Evolutionary conservation across 1,139 yeast species (phyloP), one percentile per base, ranked within the genome.

Genomic region (Geotrichum phurueaensis): DNA sequence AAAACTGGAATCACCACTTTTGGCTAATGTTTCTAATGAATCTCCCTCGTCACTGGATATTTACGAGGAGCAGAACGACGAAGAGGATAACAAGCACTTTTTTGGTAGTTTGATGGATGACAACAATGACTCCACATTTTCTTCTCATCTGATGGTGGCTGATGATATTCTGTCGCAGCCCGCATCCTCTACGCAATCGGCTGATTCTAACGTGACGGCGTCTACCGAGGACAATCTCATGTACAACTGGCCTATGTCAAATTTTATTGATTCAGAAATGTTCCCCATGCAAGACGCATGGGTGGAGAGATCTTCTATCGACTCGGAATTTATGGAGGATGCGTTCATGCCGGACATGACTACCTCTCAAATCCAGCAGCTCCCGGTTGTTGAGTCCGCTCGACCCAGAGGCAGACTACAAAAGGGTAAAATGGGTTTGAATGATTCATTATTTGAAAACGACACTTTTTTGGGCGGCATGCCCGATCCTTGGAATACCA

Each of bases 401-500:
- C 22, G 55, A 18, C 55, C 48, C 49, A 53, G 43, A 23, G 33
- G 49, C 49, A 20, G 55, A 10, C 33, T 33, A 47, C 48, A 53
- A 23, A 53, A 53, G 22, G 36, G 31, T 10, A 53, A 53, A 47
- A 43, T 18, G 23, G 55, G 55, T 22, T 47, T 53, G 15, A 29
- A 29, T 23, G 55, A 53, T n/a, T 18, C 55, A 10, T 20, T 53
- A 47, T 53, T 53, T 53, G 55, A 36, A 18, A 23, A 53, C 36
- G 22, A 20, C 15, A 53, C 48, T 23, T 22, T 53, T 20, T 29
- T 47, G 18, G 36, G 55, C 3, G 55, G 55, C 31, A 22, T 53
- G 49, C 36, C 23, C 39, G 55, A 53, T 23, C 50, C 55, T 6
- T 53, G 55, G 55, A 53, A 33, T 31, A 47, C 50, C 15, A 33